These are phyloP conservation scores for Psilocybe cyanescens DNA, from an alignment of 768 basidiomycete species.

Conservation along the genomic window DNA sequence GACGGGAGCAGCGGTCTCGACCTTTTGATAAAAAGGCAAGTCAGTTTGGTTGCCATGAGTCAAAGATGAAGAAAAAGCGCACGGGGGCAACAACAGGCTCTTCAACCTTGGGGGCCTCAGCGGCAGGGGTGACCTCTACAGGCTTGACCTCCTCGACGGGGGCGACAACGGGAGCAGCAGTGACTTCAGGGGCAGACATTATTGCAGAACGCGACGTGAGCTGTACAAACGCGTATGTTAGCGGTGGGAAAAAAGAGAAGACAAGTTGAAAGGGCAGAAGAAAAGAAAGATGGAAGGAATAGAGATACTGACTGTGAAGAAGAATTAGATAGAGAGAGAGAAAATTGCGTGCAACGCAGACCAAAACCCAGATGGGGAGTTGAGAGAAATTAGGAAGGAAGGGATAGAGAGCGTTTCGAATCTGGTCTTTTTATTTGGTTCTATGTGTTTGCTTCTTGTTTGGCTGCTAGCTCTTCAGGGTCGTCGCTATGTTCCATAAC, in stretches of 20 bases:
- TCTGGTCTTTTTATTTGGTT: conserved; percentile 51
- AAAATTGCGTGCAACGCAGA: conserved; percentile 57
- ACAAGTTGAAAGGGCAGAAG: conserved; percentile 13
- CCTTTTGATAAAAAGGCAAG: conserved; percentile 9
- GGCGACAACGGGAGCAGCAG: conserved; percentile 43
- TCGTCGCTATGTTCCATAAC: conserved; percentile 27
- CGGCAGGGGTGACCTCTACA: conserved; percentile 35
- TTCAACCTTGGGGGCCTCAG: conserved; percentile 41
- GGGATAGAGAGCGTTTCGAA: conserved; percentile 48
- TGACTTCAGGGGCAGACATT: conserved; percentile 82
- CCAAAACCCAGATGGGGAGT: conserved; percentile 46
- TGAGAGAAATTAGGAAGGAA: conserved; percentile 64
- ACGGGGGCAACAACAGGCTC: conserved; percentile 47
- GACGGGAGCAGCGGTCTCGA: conserved; percentile 33
- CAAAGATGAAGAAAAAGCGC: conserved; percentile 5
- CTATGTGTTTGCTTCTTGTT: conserved; percentile 46
- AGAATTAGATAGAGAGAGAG: conserved; percentile 56
- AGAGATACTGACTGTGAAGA: conserved; percentile 41
- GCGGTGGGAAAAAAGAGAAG: conserved; percentile 14
- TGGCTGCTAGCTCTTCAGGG: conserved; percentile 43
- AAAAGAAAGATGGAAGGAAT: conserved; percentile 17
- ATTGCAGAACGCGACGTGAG: conserved; percentile 65
- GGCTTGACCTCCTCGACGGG: conserved; percentile 30
- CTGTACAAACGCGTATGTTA: conserved; percentile 28
- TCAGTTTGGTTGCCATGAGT: not conserved